These are phyloP conservation scores for Epichloe amarillans DNA, from an alignment of 2,329 filamentous ascomycete species.

Conservation along the genomic window DNA sequence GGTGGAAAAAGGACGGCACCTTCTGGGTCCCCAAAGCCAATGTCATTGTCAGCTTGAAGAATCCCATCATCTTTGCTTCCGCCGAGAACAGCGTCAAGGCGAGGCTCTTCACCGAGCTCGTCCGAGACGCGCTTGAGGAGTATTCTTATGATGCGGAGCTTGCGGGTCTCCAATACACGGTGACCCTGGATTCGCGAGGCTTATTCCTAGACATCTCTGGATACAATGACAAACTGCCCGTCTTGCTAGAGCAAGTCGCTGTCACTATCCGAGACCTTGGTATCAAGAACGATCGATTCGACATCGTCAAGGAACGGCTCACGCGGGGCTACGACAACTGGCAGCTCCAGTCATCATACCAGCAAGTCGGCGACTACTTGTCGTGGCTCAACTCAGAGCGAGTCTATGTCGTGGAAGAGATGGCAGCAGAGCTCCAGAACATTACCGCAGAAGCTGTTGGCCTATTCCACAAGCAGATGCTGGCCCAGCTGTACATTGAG, in stretches of 20 bases:
- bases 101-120: slow-evolving; percentile 69
- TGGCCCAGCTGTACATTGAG: slow-evolving; percentile 79
- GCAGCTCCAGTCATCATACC: slow-evolving; percentile 78
- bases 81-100: slow-evolving; percentile 68
- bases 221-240: slow-evolving; percentile 92
- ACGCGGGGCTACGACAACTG: slow-evolving; percentile 70
- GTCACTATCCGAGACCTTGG: slow-evolving; percentile 72
- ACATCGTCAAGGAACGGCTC: slow-evolving; percentile 79
- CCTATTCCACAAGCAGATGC: slow-evolving; percentile 64
- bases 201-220: slow-evolving; percentile 69
- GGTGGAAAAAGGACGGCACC: slow-evolving; percentile 97
- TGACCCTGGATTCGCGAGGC: slow-evolving; percentile 60
- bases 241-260: slow-evolving; percentile 81
- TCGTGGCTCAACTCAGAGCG: slow-evolving; percentile 67
- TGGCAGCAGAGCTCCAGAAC: slow-evolving; percentile 60
- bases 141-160: slow-evolving; percentile 95
- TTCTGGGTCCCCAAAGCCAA: slow-evolving; percentile 98
- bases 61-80: slow-evolving; percentile 64
- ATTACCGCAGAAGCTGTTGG: slow-evolving; percentile 64
- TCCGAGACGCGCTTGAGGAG: slow-evolving; percentile 78
- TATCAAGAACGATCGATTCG: slow-evolving; percentile 75
- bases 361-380: slow-evolving; percentile 73
- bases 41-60: slow-evolving; percentile 67
- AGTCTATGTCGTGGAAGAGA: slow-evolving; percentile 67
- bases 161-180: slow-evolving; percentile 71